Evolutionary conservation across 257 asterid species (phyloP), one percentile per base, ranked within the genome.

Genomic region (Apocynum venetum): DNA sequence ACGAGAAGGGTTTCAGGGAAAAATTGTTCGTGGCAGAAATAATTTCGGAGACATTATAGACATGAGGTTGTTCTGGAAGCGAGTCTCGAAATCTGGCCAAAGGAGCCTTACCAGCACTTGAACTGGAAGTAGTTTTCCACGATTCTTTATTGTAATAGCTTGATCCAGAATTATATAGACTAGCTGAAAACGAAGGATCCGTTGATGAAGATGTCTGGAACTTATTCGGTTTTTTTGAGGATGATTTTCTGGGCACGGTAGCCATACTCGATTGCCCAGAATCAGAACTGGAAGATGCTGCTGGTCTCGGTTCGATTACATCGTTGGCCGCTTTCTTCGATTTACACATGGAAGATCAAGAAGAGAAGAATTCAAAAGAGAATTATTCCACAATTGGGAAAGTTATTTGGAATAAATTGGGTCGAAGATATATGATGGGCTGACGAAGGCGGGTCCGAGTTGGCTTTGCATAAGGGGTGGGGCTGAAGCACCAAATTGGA

Each of bases 1-100:
- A 76, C 0, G 92, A 79, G 51, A 87, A 81, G 9, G 97, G 92
- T 65, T 84, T 83, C 43, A 85, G 84, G 1, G 40, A 7, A 82
- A 93, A 91, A 69, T 87, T 88, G 12, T 76, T 65, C 77, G 96
- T 91, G 20, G 97, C 97, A n/a, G 89, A 80, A 48, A 82, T 79
- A 60, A 93, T 92, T 79, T 89, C 94, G 1, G 86, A 83, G 52
- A 88, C 80, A 72, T 82, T 90, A 77, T 89, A 94, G 19, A 94
- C 25, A 63, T 88, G 89, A 48, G 96, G 68, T 59, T 84, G 93
- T 51, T 91, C 94, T 2, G 85, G 80, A 74, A 89, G 86, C 35
- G 87, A 82, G 1, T 86, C 91, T 2, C 91, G 91, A 74, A 93
- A 84, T 77, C 88, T 76, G 46, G 89, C 25, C 52, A 91, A 82